phyloP scores from a whole-genome alignment of 1,284 basidiomycete genomes.

The Cronartium ribicola region DNA sequence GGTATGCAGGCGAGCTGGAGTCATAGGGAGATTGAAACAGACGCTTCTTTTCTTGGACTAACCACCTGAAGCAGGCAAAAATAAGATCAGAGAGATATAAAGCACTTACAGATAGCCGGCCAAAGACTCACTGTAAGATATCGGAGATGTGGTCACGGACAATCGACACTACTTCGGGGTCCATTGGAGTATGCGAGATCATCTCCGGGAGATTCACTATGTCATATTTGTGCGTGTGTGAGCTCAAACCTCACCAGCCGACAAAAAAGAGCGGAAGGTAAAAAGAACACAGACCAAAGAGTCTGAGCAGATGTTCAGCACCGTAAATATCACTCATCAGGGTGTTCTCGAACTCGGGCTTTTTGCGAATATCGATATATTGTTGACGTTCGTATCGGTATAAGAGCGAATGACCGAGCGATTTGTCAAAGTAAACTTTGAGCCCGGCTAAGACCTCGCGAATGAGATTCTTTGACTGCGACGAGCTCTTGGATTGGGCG shows the following conservation, averaged over 20 bases:
- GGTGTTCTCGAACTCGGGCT: slow-evolving; percentile 63
- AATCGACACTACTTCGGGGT: slow-evolving; percentile 74
- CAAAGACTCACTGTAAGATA: slow-evolving; percentile 66
- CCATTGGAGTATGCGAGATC: slow-evolving; percentile 85
- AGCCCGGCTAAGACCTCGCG: slow-evolving; percentile 82
- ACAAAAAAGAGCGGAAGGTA: neutral
- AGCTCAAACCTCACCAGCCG: neutral
- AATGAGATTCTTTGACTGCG: slow-evolving; percentile 51
- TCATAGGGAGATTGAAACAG: slow-evolving; percentile 72
- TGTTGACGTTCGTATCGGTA: slow-evolving; percentile 93
- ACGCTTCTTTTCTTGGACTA: slow-evolving; percentile 63
- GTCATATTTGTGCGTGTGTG: neutral
- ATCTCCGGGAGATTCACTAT: slow-evolving; percentile 63
- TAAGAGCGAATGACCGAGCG: slow-evolving; percentile 80
- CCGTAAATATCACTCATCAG: slow-evolving; percentile 83
- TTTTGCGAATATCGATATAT: slow-evolving; percentile 74
- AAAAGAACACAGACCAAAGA: slow-evolving; percentile 67
- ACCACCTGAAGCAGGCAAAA: slow-evolving; percentile 57
- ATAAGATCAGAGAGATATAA: neutral
- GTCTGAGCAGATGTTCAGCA: slow-evolving; percentile 83
- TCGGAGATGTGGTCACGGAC: slow-evolving; percentile 87
- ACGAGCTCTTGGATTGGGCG: slow-evolving; percentile 1
- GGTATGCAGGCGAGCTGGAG: slow-evolving; percentile 65
- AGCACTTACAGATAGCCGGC: neutral
- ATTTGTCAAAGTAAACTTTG: slow-evolving; percentile 88